Conservation (phyloP, 768 basidiomycete genomes). For the Leccinellum rugosiceps region DNA sequence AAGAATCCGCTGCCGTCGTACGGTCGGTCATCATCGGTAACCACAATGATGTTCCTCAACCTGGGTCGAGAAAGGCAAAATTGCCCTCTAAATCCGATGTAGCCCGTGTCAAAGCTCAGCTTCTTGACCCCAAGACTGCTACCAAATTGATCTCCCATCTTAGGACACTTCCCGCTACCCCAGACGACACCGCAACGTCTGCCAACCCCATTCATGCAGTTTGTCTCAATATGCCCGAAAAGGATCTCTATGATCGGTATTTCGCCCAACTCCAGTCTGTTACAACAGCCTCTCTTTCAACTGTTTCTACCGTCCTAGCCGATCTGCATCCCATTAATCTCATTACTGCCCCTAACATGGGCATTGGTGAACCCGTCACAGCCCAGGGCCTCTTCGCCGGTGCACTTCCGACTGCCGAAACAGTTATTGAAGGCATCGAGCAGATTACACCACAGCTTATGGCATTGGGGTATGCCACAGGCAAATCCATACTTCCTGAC, state of each 20-base stretch:
- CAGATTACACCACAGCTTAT: constrained; percentile 75
- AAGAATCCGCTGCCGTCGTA: constrained; percentile 58
- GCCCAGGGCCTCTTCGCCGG: constrained; percentile 68
- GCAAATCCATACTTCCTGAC: constrained; percentile 58
- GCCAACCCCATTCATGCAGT: constrained; percentile 70
- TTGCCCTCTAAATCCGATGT: constrained; percentile 49
- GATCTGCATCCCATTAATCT: constrained; percentile 63
- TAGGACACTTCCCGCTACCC: constrained; percentile 47
- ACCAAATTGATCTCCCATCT: constrained; percentile 72
- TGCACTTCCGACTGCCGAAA: constrained; percentile 70
- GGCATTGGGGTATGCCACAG: constrained; percentile 75
- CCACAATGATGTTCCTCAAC: constrained; percentile 24
- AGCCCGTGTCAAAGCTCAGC: constrained; percentile 62
- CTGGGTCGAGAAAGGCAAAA: constrained; percentile 38
- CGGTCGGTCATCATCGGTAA: constrained; percentile 70
- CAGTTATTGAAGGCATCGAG: constrained; percentile 63
- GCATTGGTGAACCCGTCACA: constrained; percentile 71
- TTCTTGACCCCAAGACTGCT: constrained; percentile 64
- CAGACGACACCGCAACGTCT: constrained; percentile 7
- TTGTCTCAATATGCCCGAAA: constrained; percentile 62
- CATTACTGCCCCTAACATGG: constrained; percentile 58
- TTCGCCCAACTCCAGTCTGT: constrained; percentile 53
- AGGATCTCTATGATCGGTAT: constrained; percentile 56
- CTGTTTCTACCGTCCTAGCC: constrained; percentile 48
- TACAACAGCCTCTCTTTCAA: constrained; percentile 47